A percentile compares a stretch with the other conserved stretches of the same genome.
phyloP scores from a whole-genome alignment of 345 rosid species.

The Eucalyptus erythrocorys region DNA sequence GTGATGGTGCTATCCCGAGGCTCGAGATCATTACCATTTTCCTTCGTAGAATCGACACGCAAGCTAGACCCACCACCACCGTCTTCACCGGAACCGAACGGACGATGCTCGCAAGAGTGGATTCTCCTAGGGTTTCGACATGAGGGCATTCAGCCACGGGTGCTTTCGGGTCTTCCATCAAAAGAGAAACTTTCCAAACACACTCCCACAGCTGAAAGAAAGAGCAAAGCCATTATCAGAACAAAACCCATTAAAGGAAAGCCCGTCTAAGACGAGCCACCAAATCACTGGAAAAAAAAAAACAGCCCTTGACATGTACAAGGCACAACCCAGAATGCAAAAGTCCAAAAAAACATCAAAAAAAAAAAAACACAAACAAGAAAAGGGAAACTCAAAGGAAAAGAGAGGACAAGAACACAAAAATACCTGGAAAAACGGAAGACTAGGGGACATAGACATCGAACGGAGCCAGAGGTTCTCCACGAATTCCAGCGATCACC shows the following conservation, averaged over 20 bases:
- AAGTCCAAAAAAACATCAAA: background rate
- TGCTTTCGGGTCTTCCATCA: background rate
- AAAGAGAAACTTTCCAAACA: background rate
- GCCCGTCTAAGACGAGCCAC: background rate
- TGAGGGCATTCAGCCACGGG: conserved; percentile 9
- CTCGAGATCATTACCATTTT: conserved; percentile 1
- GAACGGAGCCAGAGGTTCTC: background rate
- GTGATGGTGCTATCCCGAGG: conserved; percentile 1
- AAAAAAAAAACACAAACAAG: background rate
- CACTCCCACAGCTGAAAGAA: background rate
- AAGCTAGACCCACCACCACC: conserved; percentile 3
- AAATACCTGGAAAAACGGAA: background rate
- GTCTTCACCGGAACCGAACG: background rate
- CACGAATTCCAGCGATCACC: background rate
- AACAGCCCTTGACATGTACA: background rate
- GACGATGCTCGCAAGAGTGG: background rate
- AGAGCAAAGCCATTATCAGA: background rate
- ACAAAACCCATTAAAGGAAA: background rate
- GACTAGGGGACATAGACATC: background rate
- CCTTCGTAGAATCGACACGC: conserved; percentile 1
- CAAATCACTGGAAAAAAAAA: background rate
- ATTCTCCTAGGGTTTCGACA: conserved; percentile 32
- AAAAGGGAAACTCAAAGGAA: background rate
- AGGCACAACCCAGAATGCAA: background rate
- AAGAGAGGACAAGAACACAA: background rate